Evolutionary conservation across 164 flowering plant species (phyloP).

Genomic region (Pachysandra terminalis): DNA sequence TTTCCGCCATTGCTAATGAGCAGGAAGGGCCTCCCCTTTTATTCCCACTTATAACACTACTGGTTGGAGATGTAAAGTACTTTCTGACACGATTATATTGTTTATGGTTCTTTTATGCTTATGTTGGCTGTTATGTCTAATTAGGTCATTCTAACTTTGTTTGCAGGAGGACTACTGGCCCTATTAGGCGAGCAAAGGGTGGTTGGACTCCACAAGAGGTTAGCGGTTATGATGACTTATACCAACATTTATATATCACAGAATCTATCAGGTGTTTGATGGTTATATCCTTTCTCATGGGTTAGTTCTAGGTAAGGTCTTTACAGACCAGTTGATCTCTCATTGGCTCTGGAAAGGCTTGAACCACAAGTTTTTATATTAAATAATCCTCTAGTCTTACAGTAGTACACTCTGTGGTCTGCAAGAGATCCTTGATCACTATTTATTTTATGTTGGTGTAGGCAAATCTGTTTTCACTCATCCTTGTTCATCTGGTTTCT

Average conservation of each 20-base stretch:
- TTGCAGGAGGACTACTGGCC: constrained; percentile 84
- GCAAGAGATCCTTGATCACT: neutral
- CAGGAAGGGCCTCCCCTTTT: neutral
- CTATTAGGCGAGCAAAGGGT: constrained; percentile 93
- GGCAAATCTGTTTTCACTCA: neutral
- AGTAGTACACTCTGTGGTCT: neutral
- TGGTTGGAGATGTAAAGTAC: neutral
- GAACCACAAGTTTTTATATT: neutral
- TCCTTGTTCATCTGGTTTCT: neutral
- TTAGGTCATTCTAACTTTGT: constrained; percentile 8
- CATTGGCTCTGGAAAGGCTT: neutral
- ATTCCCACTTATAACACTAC: neutral
- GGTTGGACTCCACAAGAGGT: constrained; percentile 98
- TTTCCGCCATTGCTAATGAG: neutral
- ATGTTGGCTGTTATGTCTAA: neutral
- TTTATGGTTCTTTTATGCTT: neutral
- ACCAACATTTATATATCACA: neutral
- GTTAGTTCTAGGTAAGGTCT: no score
- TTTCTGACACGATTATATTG: neutral
- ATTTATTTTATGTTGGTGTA: neutral
- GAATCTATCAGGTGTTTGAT: neutral
- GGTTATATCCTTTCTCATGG: neutral
- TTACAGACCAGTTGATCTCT: neutral
- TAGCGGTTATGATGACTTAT: constrained; percentile 8
- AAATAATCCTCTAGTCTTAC: neutral